Evolutionary conservation across 1,284 basidiomycete species (phyloP).

Genomic region (Mycena citricolor): DNA sequence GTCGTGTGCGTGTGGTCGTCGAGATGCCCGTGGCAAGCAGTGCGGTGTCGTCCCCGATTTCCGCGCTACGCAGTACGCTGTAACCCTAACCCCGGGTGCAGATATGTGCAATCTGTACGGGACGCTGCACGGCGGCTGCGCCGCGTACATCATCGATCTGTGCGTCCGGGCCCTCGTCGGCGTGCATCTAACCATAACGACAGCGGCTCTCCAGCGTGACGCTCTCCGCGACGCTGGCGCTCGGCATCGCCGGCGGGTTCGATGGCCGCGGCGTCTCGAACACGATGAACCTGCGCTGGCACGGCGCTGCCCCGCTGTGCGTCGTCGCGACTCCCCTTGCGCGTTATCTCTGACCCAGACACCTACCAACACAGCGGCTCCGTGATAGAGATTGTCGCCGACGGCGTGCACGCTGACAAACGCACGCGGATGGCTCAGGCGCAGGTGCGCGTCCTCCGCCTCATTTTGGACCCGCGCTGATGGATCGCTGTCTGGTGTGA

Average conservation of each 20-base stretch:
- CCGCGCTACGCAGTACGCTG: background rate
- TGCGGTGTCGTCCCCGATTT: slow-evolving; percentile 26
- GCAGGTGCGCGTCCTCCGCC: too few species aligned
- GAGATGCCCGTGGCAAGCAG: slow-evolving; percentile 48
- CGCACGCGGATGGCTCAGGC: background rate
- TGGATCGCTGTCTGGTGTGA: too few species aligned
- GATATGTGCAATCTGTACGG: slow-evolving; percentile 49
- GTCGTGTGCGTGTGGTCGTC: slow-evolving; percentile 40
- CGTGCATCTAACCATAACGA: too few species aligned
- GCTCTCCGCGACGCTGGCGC: slow-evolving; percentile 3
- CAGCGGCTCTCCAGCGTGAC: slow-evolving; percentile 13
- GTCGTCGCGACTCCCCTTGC: slow-evolving; percentile 19
- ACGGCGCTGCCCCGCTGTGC: slow-evolving; percentile 38
- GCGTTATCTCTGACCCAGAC: background rate
- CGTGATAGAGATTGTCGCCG: too few species aligned
- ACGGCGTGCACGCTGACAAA: background rate
- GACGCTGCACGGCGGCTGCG: slow-evolving; percentile 46
- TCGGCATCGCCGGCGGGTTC: slow-evolving; percentile 12
- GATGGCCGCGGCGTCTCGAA: slow-evolving; percentile 39
- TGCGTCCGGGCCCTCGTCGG: too few species aligned
- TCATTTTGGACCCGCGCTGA: too few species aligned
- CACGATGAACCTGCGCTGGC: slow-evolving; percentile 40
- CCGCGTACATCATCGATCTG: slow-evolving; percentile 48
- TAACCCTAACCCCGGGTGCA: slow-evolving; percentile 28
- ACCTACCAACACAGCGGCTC: slow-evolving; percentile 2